Percentiles rank a stretch among this genome's conserved stretches.
Evolutionary conservation across 2,329 filamentous ascomycete species (phyloP).

Genomic region (Gyromitra esculenta): DNA sequence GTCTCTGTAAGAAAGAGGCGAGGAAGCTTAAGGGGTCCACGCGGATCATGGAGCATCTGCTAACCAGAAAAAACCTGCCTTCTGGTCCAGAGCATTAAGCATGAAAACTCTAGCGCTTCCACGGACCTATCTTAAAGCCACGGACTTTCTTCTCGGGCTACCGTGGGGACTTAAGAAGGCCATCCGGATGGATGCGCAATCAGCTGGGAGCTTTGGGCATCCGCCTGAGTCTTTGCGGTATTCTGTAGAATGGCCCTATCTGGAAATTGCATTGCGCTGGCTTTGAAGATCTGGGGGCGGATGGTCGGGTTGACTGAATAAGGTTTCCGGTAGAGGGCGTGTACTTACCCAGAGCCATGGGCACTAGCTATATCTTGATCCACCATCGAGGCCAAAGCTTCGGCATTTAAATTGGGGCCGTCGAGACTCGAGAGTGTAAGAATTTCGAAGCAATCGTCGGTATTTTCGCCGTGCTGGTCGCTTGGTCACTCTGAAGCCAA

Average conservation of each 20-base stretch:
- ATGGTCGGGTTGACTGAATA: conserved; percentile 4
- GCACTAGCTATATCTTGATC: conserved; percentile 6
- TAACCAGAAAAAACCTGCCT: background rate
- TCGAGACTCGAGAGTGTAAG: background rate
- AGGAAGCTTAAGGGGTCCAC: background rate
- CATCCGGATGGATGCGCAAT: background rate
- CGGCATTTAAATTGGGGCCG: background rate
- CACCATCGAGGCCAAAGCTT: background rate
- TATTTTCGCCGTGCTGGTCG: background rate
- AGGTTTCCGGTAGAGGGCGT: background rate
- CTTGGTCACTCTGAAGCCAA: background rate
- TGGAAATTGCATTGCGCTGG: background rate
- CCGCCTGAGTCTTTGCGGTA: background rate
- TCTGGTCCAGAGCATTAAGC: background rate
- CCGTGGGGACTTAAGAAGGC: background rate
- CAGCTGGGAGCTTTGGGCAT: background rate
- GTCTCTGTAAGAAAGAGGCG: background rate
- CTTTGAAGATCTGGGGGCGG: background rate
- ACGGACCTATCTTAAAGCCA: background rate
- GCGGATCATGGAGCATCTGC: background rate
- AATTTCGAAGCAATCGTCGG: background rate
- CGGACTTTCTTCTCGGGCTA: background rate
- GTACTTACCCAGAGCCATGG: background rate
- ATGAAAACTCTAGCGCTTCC: background rate
- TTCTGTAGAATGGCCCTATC: too few species aligned